Evolutionary conservation across 768 basidiomycete genomes (phyloP).

Genomic region (Phylloporus rhodoxanthus): DNA sequence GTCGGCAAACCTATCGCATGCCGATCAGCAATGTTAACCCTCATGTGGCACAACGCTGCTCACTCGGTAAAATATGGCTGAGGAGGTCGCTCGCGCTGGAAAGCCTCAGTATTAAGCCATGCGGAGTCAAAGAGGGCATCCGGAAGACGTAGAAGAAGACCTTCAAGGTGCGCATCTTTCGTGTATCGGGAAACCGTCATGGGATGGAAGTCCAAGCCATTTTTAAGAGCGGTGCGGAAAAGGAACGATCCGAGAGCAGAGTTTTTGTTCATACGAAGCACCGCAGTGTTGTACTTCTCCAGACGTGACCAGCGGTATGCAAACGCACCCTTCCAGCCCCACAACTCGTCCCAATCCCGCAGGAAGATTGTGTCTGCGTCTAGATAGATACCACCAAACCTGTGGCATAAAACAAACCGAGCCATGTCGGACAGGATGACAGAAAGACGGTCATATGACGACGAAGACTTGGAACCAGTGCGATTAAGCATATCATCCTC

Average conservation of each 20-base stretch:
- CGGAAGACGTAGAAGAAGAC: constrained; percentile 78
- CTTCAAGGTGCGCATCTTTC: constrained; percentile 82
- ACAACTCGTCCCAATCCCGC: constrained; percentile 97
- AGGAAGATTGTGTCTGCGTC: constrained; percentile 95
- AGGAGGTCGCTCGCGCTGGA: constrained; percentile 87
- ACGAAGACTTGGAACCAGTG: constrained; percentile 81
- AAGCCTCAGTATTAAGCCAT: constrained; percentile 91
- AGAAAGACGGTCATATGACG: constrained; percentile 84
- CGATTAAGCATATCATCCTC: constrained; percentile 65
- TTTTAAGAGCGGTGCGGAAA: constrained; percentile 91
- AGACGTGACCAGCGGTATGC: constrained; percentile 95
- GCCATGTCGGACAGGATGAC: constrained; percentile 97
- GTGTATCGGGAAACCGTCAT: constrained; percentile 91
- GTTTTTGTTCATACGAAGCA: constrained; percentile 87
- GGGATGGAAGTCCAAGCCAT: constrained; percentile 93
- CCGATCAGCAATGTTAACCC: background rate
- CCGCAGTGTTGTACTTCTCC: constrained; percentile 93
- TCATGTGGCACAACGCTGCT: constrained; percentile 14
- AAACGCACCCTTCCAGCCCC: constrained; percentile 95
- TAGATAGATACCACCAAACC: constrained; percentile 93
- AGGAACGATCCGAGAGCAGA: constrained; percentile 90
- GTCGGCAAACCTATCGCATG: constrained; percentile 61
- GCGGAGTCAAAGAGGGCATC: constrained; percentile 97
- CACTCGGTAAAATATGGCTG: constrained; percentile 91
- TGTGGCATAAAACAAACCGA: constrained; percentile 93